Conservation (phyloP, 1,284 basidiomycete genomes). For the Malassezia brasiliensis region DNA sequence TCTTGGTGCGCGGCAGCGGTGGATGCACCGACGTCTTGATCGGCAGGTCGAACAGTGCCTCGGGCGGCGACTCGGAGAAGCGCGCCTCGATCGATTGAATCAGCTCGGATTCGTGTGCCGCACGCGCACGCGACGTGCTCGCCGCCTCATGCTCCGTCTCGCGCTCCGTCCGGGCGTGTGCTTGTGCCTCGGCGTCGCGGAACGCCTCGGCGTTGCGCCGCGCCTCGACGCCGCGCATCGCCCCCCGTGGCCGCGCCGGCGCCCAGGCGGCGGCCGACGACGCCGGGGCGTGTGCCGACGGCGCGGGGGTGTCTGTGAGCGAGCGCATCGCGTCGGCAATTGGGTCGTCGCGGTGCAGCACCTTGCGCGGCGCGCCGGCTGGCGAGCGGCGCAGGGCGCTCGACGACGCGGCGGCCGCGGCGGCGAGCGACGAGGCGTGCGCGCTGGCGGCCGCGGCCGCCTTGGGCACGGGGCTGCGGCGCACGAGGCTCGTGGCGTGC, state of each 20-base stretch:
- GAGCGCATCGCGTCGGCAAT: background rate
- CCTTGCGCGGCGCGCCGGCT: background rate
- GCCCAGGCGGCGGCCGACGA: background rate
- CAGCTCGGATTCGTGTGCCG: background rate
- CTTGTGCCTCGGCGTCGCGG: slow-evolving; percentile 2
- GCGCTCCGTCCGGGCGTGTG: background rate
- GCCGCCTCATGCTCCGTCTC: too few species aligned
- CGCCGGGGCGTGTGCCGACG: too few species aligned
- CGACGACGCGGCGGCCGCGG: background rate
- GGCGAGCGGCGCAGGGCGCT: slow-evolving; percentile 2
- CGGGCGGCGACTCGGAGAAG: background rate
- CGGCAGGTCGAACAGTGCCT: background rate
- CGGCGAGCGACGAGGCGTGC: background rate
- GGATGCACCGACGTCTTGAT: background rate
- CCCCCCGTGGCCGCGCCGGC: background rate
- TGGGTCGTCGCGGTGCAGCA: background rate
- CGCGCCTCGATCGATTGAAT: slow-evolving; percentile 3
- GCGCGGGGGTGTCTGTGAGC: background rate
- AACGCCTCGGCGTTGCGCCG: slow-evolving; percentile 2
- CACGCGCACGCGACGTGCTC: background rate
- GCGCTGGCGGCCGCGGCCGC: background rate
- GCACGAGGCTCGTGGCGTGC: background rate
- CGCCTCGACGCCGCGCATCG: slow-evolving; percentile 2
- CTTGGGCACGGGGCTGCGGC: background rate
- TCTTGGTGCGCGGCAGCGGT: background rate